A percentile compares a stretch with the other conserved stretches of the same genome.
Conservation (phyloP, 2,329 filamentous ascomycete genomes). For the Berkeleyomyces rouxiae region DNA sequence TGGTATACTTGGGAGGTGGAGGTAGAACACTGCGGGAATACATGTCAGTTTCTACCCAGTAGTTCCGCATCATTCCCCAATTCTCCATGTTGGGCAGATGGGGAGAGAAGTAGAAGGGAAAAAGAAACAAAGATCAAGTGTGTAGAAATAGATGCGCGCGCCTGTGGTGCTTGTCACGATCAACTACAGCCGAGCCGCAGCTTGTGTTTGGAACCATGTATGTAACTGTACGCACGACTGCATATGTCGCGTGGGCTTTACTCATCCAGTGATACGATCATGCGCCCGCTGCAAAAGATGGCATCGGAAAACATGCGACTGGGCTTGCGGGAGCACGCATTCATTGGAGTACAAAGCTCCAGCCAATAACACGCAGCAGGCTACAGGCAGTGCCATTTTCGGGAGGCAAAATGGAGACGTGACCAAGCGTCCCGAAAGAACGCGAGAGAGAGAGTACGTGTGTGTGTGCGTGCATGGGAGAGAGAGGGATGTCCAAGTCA, state of each 20-base stretch:
- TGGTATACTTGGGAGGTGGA: slow-evolving; percentile 71
- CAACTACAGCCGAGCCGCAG: background rate
- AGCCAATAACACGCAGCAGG: background rate
- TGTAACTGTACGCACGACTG: background rate
- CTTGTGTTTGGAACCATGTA: background rate
- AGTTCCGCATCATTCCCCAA: slow-evolving; percentile 10
- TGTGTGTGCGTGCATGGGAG: background rate
- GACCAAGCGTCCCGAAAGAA: background rate
- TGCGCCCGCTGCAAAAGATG: background rate
- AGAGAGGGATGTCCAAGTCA: background rate
- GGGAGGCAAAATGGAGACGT: background rate
- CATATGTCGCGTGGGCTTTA: background rate
- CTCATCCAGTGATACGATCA: background rate
- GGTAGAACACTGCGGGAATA: slow-evolving; percentile 51
- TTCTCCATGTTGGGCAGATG: slow-evolving; percentile 5
- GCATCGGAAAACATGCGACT: background rate
- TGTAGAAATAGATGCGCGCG: background rate
- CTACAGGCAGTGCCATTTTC: background rate
- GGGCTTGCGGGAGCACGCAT: background rate
- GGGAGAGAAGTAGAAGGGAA: background rate
- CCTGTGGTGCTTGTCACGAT: background rate
- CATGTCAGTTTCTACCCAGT: slow-evolving; percentile 11
- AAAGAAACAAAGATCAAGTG: background rate
- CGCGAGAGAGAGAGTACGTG: background rate
- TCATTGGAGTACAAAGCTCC: background rate